Evolutionary conservation across 805 yeast genomes (phyloP), one percentile per base, ranked within the genome.

Genomic region (Metschnikowia henanensis): DNA sequence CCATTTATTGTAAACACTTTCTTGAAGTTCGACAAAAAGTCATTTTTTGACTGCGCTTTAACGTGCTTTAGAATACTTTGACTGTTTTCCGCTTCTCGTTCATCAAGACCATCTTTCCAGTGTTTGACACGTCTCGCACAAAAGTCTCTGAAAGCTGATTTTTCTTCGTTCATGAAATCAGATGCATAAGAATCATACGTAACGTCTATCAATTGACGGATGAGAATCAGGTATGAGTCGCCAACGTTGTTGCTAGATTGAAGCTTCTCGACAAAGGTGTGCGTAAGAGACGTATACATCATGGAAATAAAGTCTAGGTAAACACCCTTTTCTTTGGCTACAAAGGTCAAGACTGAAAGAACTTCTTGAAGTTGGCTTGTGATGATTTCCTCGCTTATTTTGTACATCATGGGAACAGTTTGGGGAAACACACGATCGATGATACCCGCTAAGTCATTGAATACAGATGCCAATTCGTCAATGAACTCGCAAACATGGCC

Each of bases 1-100:
- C 47, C 49, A 28, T 47, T 51, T 16, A 54, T 55, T 19, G 56
- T 74, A 57, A 84, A 82, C 3, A 84, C 81, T 53, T 80, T 84
- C 10, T 81, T 76, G 61, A 84, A 84, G 50, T 81, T 80, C 16
- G 81, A 68, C 43, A 84, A 69, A 41, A 84, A 75, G 52, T 83
- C 88, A 54, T 70, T 71, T 46, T 79, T 78, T 10, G 81, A 54
- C 47, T 71, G 75, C 8, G 60, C 77, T 47, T 67, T 64, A 9
- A 79, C 83, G 39, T 74, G 73, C 50, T 75, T 72, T 60, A 76
- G 64, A 26, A 80, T 68, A 35, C 62, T 66, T 32, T 69, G 64
- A 17, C 77, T 77, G 0, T 77, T 73, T 48, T 73, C 79, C 8
- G 62, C 66, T 49, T 80, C 84, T 35, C 75, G 60, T 41, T 67